Percentiles rank a stretch among this genome's conserved stretches.
These are phyloP conservation scores for Mycena crocata DNA, from an alignment of 768 basidiomycete genomes.

Conservation along the genomic window DNA sequence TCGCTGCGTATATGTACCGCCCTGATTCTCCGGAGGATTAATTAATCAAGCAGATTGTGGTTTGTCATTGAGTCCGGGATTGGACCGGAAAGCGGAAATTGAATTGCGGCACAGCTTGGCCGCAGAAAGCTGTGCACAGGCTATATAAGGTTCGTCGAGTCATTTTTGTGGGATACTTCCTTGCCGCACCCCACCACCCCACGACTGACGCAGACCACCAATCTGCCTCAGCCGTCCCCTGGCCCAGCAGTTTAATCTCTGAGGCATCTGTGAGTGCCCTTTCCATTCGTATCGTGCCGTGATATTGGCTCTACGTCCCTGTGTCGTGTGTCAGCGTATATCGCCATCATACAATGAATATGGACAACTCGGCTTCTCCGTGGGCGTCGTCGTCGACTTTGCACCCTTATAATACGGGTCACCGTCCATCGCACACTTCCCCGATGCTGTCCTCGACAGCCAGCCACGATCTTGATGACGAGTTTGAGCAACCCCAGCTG, in stretches of 20 bases:
- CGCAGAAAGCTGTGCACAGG: conserved; percentile 7
- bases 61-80: too few relatives aligned
- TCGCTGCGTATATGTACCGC: too few relatives aligned
- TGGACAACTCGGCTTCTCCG: too few relatives aligned
- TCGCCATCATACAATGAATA: conserved; percentile 25
- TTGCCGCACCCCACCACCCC: conserved; percentile 18
- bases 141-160: conserved; percentile 26
- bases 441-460: conserved; percentile 32
- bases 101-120: too few relatives aligned
- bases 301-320: conserved; percentile 9
- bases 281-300: conserved; percentile 24
- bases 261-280: conserved; percentile 30
- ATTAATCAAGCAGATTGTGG: too few relatives aligned
- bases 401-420: too few relatives aligned
- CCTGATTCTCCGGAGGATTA: too few relatives aligned
- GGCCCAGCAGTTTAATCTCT: conserved; percentile 25
- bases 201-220: conserved; percentile 27
- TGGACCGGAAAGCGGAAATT: too few relatives aligned
- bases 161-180: not conserved
- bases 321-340: conserved; percentile 13
- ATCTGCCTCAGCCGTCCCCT: conserved; percentile 26
- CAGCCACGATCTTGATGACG: conserved; percentile 20
- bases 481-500: conserved; percentile 24
- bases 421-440: conserved; percentile 8
- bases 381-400: too few relatives aligned